phyloP scores from a whole-genome alignment of 2,329 filamentous ascomycete genomes.

The Chlorencoelia australis region DNA sequence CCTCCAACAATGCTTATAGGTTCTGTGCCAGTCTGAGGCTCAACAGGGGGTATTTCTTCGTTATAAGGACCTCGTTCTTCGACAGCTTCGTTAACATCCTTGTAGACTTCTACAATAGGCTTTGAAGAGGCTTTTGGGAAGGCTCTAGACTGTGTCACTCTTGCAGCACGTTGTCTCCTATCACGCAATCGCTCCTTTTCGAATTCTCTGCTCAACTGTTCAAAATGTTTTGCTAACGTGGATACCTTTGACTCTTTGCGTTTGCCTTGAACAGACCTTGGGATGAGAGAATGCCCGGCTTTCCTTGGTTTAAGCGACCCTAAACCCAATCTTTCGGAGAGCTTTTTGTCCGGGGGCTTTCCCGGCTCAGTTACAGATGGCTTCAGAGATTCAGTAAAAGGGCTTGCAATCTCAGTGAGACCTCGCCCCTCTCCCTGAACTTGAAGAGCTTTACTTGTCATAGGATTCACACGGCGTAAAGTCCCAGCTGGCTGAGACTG shows the following conservation, averaged over 20 bases:
- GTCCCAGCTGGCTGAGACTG: slow-evolving; percentile 27
- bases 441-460: slow-evolving; percentile 12
- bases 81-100: slow-evolving; percentile 86
- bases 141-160: slow-evolving; percentile 63
- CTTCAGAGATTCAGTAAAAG: slow-evolving; percentile 18
- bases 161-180: slow-evolving; percentile 69
- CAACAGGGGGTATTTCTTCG: slow-evolving; percentile 33
- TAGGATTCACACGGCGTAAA: slow-evolving; percentile 20
- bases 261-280: slow-evolving; percentile 66
- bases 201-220: slow-evolving; percentile 92
- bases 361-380: slow-evolving; percentile 19
- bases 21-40: slow-evolving; percentile 25
- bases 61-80: slow-evolving; percentile 63
- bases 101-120: slow-evolving; percentile 91
- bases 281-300: slow-evolving; percentile 65
- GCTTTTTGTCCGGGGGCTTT: slow-evolving; percentile 50
- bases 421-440: slow-evolving; percentile 16
- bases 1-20: slow-evolving; percentile 23
- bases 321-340: slow-evolving; percentile 63
- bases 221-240: slow-evolving; percentile 88
- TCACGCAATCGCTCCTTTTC: slow-evolving; percentile 78
- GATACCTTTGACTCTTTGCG: slow-evolving; percentile 72
- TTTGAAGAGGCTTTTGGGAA: slow-evolving; percentile 90
- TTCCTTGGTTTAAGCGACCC: slow-evolving; percentile 53
- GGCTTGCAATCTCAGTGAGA: slow-evolving; percentile 9